Conservation (phyloP, 2,329 filamentous ascomycete genomes). For the Alternaria sp. region DNA sequence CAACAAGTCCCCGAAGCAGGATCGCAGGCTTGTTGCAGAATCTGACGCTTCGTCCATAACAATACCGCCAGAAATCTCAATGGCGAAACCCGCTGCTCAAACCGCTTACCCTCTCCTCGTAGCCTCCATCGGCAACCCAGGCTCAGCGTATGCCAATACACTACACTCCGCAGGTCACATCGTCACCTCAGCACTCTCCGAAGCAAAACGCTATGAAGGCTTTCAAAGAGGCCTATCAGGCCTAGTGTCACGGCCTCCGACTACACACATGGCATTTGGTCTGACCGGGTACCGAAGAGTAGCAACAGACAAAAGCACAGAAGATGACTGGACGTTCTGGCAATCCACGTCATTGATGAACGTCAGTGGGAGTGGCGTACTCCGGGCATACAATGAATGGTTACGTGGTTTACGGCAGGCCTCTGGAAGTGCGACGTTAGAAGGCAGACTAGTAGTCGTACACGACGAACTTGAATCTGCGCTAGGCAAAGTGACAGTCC, state of each 20-base stretch:
- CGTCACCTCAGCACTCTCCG: conserved; percentile 63
- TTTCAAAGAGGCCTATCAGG: conserved; percentile 43
- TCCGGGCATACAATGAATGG: conserved; percentile 70
- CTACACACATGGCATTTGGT: conserved; percentile 51
- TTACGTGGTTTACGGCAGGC: conserved; percentile 19
- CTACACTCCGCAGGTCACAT: conserved; percentile 90
- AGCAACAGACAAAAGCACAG: conserved; percentile 19
- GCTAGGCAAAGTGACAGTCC: conserved; percentile 72
- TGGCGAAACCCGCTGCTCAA: conserved; percentile 37
- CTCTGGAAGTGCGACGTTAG: conserved; percentile 22
- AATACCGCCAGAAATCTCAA: conserved; percentile 9
- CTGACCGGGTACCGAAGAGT: conserved; percentile 47
- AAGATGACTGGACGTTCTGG: conserved; percentile 68
- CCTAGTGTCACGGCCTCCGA: conserved; percentile 38
- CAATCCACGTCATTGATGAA: conserved; percentile 88
- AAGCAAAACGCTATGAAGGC: conserved; percentile 40
- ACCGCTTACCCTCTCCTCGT: conserved; percentile 69
- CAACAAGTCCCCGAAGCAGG: conserved; percentile 27
- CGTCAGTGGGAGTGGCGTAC: conserved; percentile 75
- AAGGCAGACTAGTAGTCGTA: conserved; percentile 73
- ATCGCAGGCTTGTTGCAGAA: background rate
- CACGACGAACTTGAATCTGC: conserved; percentile 87
- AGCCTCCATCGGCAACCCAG: conserved; percentile 86
- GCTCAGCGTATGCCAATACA: conserved; percentile 72
- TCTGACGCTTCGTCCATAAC: background rate